Conservation (phyloP, 2,329 filamentous ascomycete genomes). For the Aspergillus sp. region DNA sequence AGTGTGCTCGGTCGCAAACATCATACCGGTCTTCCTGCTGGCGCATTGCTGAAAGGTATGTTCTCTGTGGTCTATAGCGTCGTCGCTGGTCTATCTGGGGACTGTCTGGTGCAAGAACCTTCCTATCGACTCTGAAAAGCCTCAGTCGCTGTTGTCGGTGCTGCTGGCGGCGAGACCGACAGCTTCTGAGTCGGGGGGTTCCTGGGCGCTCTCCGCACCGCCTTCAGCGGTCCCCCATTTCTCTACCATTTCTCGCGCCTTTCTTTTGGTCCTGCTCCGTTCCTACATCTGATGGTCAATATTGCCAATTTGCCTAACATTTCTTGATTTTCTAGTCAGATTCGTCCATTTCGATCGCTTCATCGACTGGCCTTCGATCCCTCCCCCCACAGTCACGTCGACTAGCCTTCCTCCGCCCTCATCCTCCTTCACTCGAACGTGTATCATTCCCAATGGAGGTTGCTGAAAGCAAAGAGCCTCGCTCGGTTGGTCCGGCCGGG, state of each 20-base stretch:
- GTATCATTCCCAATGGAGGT: conserved; percentile 28
- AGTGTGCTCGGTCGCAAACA: conserved; percentile 26
- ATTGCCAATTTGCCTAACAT: conserved; percentile 17
- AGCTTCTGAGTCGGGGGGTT: conserved; percentile 20
- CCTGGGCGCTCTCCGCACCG: conserved; percentile 32
- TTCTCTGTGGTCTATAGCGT: conserved; percentile 13
- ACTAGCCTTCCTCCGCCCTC: conserved; percentile 3
- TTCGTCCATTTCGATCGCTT: conserved; percentile 5
- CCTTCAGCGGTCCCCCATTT: conserved; percentile 21
- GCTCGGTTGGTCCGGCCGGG: conserved; percentile 25
- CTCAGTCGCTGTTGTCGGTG: conserved; percentile 5
- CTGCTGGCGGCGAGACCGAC: conserved; percentile 15
- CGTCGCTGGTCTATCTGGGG: conserved; percentile 3
- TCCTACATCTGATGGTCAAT: conserved; percentile 1
- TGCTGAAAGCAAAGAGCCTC: conserved; percentile 26
- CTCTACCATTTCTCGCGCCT: conserved; percentile 5
- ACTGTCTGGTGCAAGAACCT: conserved; percentile 1
- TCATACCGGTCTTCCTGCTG: conserved; percentile 20
- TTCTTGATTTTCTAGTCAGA: conserved; percentile 13
- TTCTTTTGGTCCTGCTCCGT: conserved; percentile 1
- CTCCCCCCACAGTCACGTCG: conserved; percentile 9
- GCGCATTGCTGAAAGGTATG: conserved; percentile 32
- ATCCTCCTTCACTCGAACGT: conserved; percentile 2
- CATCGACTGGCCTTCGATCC: conserved; percentile 12
- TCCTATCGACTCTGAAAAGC: background rate